These are phyloP conservation scores for Silene conica DNA, from an alignment of 148 eudicot species.

Conservation along the genomic window DNA sequence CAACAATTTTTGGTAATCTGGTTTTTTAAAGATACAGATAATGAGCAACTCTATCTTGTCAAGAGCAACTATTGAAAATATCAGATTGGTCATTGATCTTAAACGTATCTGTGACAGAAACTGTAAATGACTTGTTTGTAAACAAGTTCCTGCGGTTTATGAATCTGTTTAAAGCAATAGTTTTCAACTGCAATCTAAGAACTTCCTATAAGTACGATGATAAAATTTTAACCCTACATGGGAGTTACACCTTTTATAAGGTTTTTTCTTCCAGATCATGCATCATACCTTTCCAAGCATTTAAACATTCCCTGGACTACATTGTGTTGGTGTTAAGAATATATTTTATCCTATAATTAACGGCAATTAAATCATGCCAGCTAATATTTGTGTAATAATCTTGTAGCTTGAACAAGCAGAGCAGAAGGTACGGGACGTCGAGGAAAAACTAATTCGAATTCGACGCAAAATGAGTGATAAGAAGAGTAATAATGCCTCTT, in stretches of 20 bases:
- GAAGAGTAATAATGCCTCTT: conserved; percentile 28
- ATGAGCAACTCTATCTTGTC: not conserved
- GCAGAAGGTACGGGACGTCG: conserved; percentile 56
- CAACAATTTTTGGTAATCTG: not conserved
- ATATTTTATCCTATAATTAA: not conserved
- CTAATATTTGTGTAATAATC: conserved; percentile 20
- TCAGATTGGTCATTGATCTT: not conserved
- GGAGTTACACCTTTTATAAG: not conserved
- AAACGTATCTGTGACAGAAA: not conserved
- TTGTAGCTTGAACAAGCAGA: conserved; percentile 75
- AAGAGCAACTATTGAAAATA: not conserved
- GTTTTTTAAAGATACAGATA: not conserved
- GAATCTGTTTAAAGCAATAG: not conserved
- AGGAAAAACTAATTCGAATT: conserved; percentile 58
- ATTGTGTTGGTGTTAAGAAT: conserved; percentile 4
- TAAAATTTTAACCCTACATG: not conserved
- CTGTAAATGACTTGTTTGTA: not conserved
- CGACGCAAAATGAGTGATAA: conserved; percentile 36
- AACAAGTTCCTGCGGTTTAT: not conserved
- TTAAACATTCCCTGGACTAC: not conserved
- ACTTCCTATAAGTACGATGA: not conserved
- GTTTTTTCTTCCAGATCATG: not conserved
- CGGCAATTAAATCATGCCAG: not conserved
- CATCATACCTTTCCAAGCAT: not conserved
- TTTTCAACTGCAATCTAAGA: not conserved